These are phyloP conservation scores for Globisporangium nunn DNA, from an alignment of 352 stramenopile species.

Conservation along the genomic window DNA sequence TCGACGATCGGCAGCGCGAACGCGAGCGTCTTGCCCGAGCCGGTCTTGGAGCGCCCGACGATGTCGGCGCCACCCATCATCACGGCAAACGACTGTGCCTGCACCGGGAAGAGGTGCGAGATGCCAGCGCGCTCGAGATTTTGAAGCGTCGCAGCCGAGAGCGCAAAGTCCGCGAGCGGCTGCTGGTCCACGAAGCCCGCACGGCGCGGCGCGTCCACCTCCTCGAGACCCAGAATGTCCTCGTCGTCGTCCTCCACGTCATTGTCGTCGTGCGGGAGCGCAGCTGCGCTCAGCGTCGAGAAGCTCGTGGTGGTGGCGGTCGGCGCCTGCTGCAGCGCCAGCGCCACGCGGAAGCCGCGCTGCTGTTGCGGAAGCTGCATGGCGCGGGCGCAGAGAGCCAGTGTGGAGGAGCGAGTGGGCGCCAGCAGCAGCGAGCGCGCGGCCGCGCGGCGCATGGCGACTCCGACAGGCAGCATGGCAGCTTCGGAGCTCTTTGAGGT, in stretches of 20 bases:
- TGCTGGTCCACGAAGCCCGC: constrained; percentile 73
- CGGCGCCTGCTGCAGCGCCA: not conserved
- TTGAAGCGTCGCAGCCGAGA: constrained; percentile 44
- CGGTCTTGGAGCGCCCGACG: constrained; percentile 73
- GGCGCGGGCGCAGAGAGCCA: not conserved
- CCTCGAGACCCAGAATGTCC: constrained; percentile 28
- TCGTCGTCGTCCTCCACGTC: constrained; percentile 14
- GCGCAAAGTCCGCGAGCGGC: constrained; percentile 51
- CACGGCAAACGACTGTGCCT: constrained; percentile 74
- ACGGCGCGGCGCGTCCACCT: constrained; percentile 1
- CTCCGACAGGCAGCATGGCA: constrained; percentile 24
- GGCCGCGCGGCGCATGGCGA: constrained; percentile 21
- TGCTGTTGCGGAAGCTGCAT: constrained; percentile 1
- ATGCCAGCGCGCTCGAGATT: constrained; percentile 62
- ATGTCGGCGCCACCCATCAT: constrained; percentile 82
- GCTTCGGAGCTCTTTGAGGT: constrained; percentile 1
- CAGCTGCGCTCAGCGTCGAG: constrained; percentile 2
- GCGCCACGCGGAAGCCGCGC: not conserved
- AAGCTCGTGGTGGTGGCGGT: constrained; percentile 1
- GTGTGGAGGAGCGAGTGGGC: not conserved
- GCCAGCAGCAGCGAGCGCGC: constrained; percentile 10
- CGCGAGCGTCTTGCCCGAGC: constrained; percentile 59
- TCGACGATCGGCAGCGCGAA: constrained; percentile 80
- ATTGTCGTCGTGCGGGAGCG: constrained; percentile 19
- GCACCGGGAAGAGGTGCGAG: constrained; percentile 79